Evolutionary conservation across 768 basidiomycete genomes (phyloP), one percentile per base, ranked within the genome.

Genomic region (Tricholoma flavovirens): DNA sequence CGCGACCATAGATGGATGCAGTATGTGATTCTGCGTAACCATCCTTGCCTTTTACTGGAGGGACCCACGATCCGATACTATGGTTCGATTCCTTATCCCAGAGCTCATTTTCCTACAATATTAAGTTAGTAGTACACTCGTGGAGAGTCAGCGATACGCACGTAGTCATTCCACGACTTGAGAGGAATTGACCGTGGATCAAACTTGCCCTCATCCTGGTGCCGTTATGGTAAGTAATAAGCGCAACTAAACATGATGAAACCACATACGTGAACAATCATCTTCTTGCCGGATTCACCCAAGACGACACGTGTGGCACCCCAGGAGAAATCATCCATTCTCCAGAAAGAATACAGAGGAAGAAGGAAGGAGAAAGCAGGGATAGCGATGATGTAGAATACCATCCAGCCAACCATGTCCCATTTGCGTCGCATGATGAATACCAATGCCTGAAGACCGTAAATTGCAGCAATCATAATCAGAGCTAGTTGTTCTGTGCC

Each of bases 351-450:
- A 69, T 93, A 95, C 11, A 97, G 75, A 4, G 93, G 95, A 24
- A 98, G 82, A 75, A 91, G 80, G 80, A 97, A 90, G 6, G 93
- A 93, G 75, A 96, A 97, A 42, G 84, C 82, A 3, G 95, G 95
- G 60, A 98, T 90, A 55, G 96, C 94, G 35, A 94, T 69, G 67
- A 98, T 93, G 73, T 98, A 99, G 75, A 99, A 91, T 29, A 92
- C 64, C 88, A 93, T 92, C 93, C 94, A 96, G 4, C 93, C 93
- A 63, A 98, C 85, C 93, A 98, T 97, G 70, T 98, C 95, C 90
- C 95, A 98, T 69, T 97, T 93, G 60, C 93, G 84, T 49, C 94
- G 83, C 67, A 98, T 76, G 58, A 98, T 74, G 72, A 97, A 98
- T 54, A 97, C 90, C 46, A 94, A 70, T 0, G 91, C 92, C 72